These are phyloP conservation scores for Teunomyces aglyptinius DNA, from an alignment of 805 yeast genomes.

Conservation along the genomic window DNA sequence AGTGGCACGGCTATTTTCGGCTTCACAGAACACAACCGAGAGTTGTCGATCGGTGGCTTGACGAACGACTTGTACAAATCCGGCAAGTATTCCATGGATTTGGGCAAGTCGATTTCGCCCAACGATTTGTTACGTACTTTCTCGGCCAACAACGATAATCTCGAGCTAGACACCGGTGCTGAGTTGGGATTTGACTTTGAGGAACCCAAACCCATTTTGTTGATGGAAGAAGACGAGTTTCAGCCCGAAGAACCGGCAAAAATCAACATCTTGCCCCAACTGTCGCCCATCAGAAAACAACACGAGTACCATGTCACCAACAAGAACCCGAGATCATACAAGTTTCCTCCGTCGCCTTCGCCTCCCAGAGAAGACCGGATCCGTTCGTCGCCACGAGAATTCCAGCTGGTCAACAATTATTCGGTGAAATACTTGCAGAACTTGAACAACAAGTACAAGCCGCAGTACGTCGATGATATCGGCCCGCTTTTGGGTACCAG, in stretches of 20 bases:
- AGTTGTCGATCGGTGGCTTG: constrained; percentile 57
- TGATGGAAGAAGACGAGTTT: constrained; percentile 29
- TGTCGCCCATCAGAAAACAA: constrained; percentile 10
- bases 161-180: constrained; percentile 4
- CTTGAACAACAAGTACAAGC: constrained; percentile 13
- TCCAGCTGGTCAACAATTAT: constrained; percentile 23
- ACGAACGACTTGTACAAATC: constrained; percentile 21
- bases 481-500: constrained; percentile 24
- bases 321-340: constrained; percentile 48
- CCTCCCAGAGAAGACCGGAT: background rate
- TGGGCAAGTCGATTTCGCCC: constrained; percentile 33
- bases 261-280: constrained; percentile 5
- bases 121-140: constrained; percentile 28
- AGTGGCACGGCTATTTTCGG: constrained; percentile 87
- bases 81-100: constrained; percentile 19
- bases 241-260: constrained; percentile 6
- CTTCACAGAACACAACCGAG: constrained; percentile 60
- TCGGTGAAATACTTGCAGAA: constrained; percentile 45
- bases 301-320: constrained; percentile 44
- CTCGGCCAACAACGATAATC: background rate
- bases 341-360: constrained; percentile 50
- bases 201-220: constrained; percentile 21
- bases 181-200: constrained; percentile 17
- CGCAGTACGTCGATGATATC: constrained; percentile 35
- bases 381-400: constrained; percentile 3